Evolutionary conservation across 257 asterid genomes (phyloP), one percentile per base, ranked within the genome.

Genomic region (Plantago elongata): DNA sequence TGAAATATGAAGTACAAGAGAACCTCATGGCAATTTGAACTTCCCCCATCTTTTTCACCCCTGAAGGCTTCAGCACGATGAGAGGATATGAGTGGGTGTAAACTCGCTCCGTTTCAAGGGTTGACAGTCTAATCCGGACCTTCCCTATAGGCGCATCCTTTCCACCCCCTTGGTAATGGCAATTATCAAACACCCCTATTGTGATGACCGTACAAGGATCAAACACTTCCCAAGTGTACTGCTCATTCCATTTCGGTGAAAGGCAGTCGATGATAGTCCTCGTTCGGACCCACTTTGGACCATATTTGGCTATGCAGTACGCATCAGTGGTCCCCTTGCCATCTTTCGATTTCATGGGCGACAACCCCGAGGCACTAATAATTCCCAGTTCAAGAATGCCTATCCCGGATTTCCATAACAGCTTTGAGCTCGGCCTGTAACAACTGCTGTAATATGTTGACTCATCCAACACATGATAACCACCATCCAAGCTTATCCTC

Each of bases 381-480:
- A 89, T 84, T 13, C 95, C 95, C 52, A 89, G 60, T 74, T 86
- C 97, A 3, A 86, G 83, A 44, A 89, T 55, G 0, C 97, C 94
- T 13, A 84, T 76, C 73, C 86, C 65, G 27, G 94, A 75, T 65
- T 86, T 89, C 95, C 97, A 89, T 15, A 86, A 70, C 42, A 74
- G 65, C 70, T 72, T 89, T 0, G 94, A 79, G 38, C 89, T 82
- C 13, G 97, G 95, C 45, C 88, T 71, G 60, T 84, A 83, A 60
- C 84, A 95, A 29, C 95, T 89, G 58, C 89, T 79, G 48, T 89
- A 77, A 45, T 82, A 76, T 13, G 83, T 79, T 0, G 95, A 75
- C 82, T 89, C 97, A 14, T 89, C 97, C 79, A 89, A 57, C 3
- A 89, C 97, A 30, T 89, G 97, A 62, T 89, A 89, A 4, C 95